Evolutionary conservation across 768 basidiomycete genomes (phyloP), one percentile per base, ranked within the genome.

Genomic region (Paxillus ammoniavirescens): DNA sequence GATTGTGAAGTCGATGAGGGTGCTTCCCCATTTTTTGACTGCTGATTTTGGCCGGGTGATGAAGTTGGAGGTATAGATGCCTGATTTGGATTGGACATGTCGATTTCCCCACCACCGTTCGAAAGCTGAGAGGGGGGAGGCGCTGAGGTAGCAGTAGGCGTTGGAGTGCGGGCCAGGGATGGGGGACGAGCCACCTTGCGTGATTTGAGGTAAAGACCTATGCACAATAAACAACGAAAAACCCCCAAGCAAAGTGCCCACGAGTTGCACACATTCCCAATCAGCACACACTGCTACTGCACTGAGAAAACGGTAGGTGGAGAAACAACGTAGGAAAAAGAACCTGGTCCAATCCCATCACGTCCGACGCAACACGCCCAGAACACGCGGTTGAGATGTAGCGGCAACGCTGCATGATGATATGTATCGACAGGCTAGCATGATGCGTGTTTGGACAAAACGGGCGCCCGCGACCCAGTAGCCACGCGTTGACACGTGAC

Each of bases 171-270:
- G 23, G 74, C 80, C 54, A 86, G 78, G 53, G 80, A 79, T 47
- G 83, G 73, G 52, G 87, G 88, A 55, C 87, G 86, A 62, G 86
- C 82, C 72, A 84, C 85, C 71, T 83, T 82, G 70, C 85, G 83
- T 59, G 85, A 82, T 80, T 90, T 92, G 78, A 86, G 86, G 77
- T 91, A 91, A 66, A 91, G 86, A 62, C 89, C 89, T 91, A 77
- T 38, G 47, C 63, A 52, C 61, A 57, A 67, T 65, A 66, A 66
- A 65, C 63, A 66, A 60, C 68, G 59, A 69, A 57, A 61, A 65
- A 67, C 57, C 62, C 58, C 61, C 52, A 68, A 63, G 61, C 60
- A 63, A 63, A 63, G 65, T 62, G 61, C 64, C 56, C 71, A 72
- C 71, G 70, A 71, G 71, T 69, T 60, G 64, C 37, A 67, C 70